Evolutionary conservation across 306 rosid genomes (phyloP), one percentile per base, ranked within the genome.

Genomic region (Medicago ruthenica): DNA sequence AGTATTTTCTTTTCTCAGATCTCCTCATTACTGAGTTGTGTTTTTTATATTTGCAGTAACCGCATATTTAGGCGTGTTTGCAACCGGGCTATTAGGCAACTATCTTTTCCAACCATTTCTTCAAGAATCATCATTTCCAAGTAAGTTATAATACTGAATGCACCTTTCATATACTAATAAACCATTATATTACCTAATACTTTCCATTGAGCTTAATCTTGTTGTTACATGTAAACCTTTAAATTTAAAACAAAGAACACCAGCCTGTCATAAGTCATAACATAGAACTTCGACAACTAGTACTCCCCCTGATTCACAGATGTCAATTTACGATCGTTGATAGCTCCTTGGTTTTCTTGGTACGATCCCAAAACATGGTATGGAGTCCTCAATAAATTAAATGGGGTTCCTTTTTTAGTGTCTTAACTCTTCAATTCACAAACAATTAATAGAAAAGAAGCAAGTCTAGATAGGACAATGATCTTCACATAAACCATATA

Each of bases 71-170:
- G 65, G 76, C 22, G 91, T 93, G 76, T 93, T 91, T 70, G 97
- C 90, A 87, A 83, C 89, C 3, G 97, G 97, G 78, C 91, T 93
- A 77, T 79, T 91, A 76, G 94, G 85, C 40, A 87, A 70, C 74
- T 88, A 74, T 84, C 91, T 91, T 83, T 89, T 93, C 83, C 67
- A 79, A 41, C 50, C 9, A 77, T 85, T 93, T 27, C 8, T 93
- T 47, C 27, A 89, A 75, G 89, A 85, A 73, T 20, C 85, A 54
- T 68, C 79, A 68, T 76, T 84, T 68, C 97, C 98, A 44, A 85
- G 98, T 93, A 88, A 91, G 96, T 86, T 77, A 62, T 71, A 47
- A 64, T 40, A 16, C 21, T 54, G 40, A 57, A 55, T 54, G 11
- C 66, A 39, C 76, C 53, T 55, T 18, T 31, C 62, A 18, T 37